Evolutionary conservation across 73 alveolate species (phyloP).

Genomic region (Vitrella brassicaformis): DNA sequence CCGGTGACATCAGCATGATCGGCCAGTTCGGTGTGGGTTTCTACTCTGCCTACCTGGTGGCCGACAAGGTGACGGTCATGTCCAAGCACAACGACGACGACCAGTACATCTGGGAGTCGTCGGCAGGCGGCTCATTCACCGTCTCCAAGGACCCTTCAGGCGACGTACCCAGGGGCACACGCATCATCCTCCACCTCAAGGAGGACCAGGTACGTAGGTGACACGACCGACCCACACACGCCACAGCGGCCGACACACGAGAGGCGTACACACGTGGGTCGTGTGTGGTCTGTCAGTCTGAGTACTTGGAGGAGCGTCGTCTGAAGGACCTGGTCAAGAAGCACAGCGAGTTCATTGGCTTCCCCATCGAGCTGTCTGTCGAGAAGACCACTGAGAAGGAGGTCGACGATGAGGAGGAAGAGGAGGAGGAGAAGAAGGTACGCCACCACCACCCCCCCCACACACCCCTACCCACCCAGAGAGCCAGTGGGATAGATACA

Average conservation of each 20-base stretch:
- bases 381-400: conserved; percentile 75
- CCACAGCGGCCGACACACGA: no score
- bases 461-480: no score
- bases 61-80: conserved; percentile 92
- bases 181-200: conserved; percentile 80
- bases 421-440: conserved; percentile 54
- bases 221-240: no score
- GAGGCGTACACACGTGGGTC: no score
- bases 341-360: conserved; percentile 84
- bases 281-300: no score
- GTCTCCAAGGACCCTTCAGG: conserved; percentile 85
- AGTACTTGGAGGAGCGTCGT: conserved; percentile 75
- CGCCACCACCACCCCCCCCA: no score
- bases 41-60: conserved; percentile 93
- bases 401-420: conserved; percentile 60
- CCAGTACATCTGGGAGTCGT: conserved; percentile 96
- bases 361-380: conserved; percentile 71
- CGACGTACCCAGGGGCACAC: conserved; percentile 73
- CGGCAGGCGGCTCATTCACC: conserved; percentile 92
- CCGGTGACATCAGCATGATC: conserved; percentile 51
- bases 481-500: no score
- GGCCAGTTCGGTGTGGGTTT: conserved; percentile 93
- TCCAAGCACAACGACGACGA: conserved; percentile 91
- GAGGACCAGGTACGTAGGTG: conserved; percentile 69
- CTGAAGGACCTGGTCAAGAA: conserved; percentile 73